Base-by-base conservation (phyloP, 306 rosid species). In the Benincasa hispida region DNA sequence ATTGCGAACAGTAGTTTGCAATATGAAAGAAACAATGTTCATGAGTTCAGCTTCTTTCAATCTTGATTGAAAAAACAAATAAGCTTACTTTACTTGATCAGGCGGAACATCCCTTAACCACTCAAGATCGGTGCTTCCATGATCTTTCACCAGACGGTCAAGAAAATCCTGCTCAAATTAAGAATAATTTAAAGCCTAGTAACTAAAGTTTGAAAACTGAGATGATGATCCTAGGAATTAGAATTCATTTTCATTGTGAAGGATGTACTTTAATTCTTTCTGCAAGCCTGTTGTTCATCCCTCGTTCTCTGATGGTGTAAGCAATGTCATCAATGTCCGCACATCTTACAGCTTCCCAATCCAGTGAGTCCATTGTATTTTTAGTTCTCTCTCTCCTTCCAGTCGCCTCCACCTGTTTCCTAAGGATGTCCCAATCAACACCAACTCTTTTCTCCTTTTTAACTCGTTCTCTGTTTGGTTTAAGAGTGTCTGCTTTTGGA, bases 51-150 rank as follows among this genome's bases (percentile, higher is more conserved):
- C 17, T 18, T 35, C 17, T 39, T 81, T 25, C 39, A 21, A 8
- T 21, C 5, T 56, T 28, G 34, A 32, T 42, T 7, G 14, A 1
- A 59, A 47, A 61, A 56, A 41, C 30, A 55, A 56, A 53, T 62
- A 25, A 42, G 50, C 86, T 72, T 82, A 84, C 88, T 81, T 76
- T 37, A 56, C 93, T 77, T 80, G 63, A 10, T 74, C 45, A 14
- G 90, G 84, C 2, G 96, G 88, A 50, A 84, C 86, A 74, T 87
- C 5, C 82, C 96, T 82, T 62, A 93, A 66, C 97, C 97, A 93
- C 74, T 93, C 97, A 11, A 91, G 87, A 80, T 91, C 88, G 19
- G 79, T 1, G 42, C 47, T 82, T 70, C 81, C 87, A 75, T 89
- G 83, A 18, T 79, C 72, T 7, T 76, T 51, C 27, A 62, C 53